Conservation (phyloP, 164 flowering plant species). For the Aristolochia fimbriata region DNA sequence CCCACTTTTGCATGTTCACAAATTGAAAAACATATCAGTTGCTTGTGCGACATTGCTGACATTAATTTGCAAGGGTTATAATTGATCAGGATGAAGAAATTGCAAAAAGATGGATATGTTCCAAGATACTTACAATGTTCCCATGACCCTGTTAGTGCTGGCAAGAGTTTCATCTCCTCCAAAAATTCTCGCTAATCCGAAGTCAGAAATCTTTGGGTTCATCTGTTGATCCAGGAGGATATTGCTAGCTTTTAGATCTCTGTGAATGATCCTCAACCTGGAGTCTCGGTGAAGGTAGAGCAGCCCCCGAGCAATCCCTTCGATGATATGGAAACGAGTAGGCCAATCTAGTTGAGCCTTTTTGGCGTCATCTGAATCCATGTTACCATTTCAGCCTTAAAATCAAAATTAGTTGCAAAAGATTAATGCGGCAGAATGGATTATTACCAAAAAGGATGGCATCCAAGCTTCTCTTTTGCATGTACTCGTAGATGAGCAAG, state of each 20-base stretch:
- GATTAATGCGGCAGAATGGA: not conserved
- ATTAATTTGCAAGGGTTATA: not conserved
- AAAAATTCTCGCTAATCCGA: constrained; percentile 31
- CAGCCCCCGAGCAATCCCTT: constrained; percentile 32
- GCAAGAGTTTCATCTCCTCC: constrained; percentile 12
- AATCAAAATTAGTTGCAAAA: not conserved
- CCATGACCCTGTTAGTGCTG: constrained; percentile 20
- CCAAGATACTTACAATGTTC: constrained; percentile 19
- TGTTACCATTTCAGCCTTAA: not conserved
- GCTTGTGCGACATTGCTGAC: too few species aligned
- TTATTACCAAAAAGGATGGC: constrained; percentile 17
- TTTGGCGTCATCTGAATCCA: constrained; percentile 16
- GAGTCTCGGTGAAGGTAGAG: constrained; percentile 44
- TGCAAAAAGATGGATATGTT: too few species aligned
- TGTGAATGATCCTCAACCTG: constrained; percentile 26
- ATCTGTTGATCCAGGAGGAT: constrained; percentile 26
- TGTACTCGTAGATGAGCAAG: constrained; percentile 30
- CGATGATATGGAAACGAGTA: constrained; percentile 22
- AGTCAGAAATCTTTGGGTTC: constrained; percentile 45
- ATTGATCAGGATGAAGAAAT: not conserved
- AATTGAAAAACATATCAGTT: not conserved
- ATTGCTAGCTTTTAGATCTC: constrained; percentile 45
- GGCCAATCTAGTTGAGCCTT: constrained; percentile 19
- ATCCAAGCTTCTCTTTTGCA: constrained; percentile 29
- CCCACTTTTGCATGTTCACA: constrained; percentile 3